Base-by-base conservation (phyloP, 306 rosid genomes). In the Quillaja saponaria region DNA sequence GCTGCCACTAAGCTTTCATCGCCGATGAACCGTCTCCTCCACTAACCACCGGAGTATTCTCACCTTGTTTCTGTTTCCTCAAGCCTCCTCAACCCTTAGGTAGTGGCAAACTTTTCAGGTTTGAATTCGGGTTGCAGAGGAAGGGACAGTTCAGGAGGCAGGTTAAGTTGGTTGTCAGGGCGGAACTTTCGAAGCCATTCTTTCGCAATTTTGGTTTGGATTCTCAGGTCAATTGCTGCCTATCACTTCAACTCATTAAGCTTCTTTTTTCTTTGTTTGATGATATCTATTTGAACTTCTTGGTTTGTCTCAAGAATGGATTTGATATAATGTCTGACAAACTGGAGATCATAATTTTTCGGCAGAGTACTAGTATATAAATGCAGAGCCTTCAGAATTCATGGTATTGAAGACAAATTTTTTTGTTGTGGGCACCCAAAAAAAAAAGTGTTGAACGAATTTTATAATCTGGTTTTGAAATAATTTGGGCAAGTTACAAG, bases 91-190 rank as follows among this genome's bases (percentile, higher is more conserved):
- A 76, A 53, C 66, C 78, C 15, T 41, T 54, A 0, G 74, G 12
- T 74, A 66, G 58, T 58, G 25, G 66, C 71, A 70, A 49, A 66
- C 60, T 71, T 7, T 72, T 79, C 72, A 76, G 71, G 10, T 33
- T 48, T 16, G 34, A 73, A 14, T 59, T 71, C 70, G 68, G 81
- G 34, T 68, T 71, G 21, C 88, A 64, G 53, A 66, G 67, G 62
- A 88, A 81, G 54, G 74, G 62, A 53, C 81, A 37, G 57, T 54
- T 66, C 56, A 72, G 72, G 49, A 56, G 71, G 69, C 88, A 76
- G 38, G 45, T 84, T 39, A 88, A 82, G 69, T 84, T 92, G 55
- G 80, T 77, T 33, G 68, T 79, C 82, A 67, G 69, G 62, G 90
- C 96, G 44, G 83, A 86, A 68, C 82, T 84, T 17, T 84, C 96